These are phyloP conservation scores for Candida tetrigidarum DNA, from an alignment of 1,139 yeast genomes.

Conservation along the genomic window DNA sequence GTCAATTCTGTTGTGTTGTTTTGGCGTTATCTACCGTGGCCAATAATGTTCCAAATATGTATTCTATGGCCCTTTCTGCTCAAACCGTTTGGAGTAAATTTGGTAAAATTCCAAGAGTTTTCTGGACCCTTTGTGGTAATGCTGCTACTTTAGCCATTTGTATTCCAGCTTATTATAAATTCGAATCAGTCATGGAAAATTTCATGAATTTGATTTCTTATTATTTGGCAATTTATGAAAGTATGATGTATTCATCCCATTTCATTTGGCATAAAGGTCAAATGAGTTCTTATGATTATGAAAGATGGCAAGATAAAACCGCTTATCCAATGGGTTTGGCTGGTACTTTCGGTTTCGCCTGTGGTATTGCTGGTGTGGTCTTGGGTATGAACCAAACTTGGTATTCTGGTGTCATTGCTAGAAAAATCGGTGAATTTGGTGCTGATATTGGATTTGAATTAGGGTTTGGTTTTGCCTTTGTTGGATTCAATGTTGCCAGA, in stretches of 20 bases:
- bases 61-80: conserved; percentile 83
- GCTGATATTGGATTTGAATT: conserved; percentile 92
- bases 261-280: conserved; percentile 71
- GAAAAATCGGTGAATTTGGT: conserved; percentile 64
- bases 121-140: conserved; percentile 82
- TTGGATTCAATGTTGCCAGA: conserved; percentile 64
- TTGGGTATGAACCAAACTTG: conserved; percentile 87
- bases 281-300: conserved; percentile 61
- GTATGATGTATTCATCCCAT: conserved; percentile 76
- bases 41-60: conserved; percentile 91
- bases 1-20: conserved; percentile 85
- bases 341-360: conserved; percentile 75
- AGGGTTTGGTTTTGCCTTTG: conserved; percentile 68
- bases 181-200: conserved; percentile 73
- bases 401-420: conserved; percentile 75
- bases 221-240: conserved; percentile 85
- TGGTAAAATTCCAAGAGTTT: conserved; percentile 72
- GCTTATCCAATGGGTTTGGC: conserved; percentile 77
- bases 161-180: conserved; percentile 83
- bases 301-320: conserved; percentile 57
- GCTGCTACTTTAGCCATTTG: conserved; percentile 80
- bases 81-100: conserved; percentile 82
- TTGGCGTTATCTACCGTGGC: conserved; percentile 85
- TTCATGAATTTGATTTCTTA: conserved; percentile 92
- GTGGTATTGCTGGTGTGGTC: conserved; percentile 86